These are phyloP conservation scores for Rhodotorula kratochvilovae DNA, from an alignment of 768 basidiomycete species.

Conservation along the genomic window DNA sequence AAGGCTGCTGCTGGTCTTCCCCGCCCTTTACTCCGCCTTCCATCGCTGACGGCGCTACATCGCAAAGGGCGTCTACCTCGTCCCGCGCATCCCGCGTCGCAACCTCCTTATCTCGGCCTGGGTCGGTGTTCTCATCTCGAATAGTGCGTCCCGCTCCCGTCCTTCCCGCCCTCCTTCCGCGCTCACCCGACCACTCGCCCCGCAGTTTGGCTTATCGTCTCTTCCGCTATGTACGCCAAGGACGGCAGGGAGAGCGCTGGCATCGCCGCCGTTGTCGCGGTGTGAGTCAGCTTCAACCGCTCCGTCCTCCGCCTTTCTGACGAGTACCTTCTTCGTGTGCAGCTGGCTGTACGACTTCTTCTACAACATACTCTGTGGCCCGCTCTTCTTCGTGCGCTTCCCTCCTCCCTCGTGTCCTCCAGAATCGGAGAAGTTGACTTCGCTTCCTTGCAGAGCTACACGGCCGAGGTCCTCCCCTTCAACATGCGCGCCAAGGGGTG, in stretches of 20 bases:
- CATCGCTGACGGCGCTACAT: no score
- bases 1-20: no score
- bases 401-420: no score
- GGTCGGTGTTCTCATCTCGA: constrained; percentile 39
- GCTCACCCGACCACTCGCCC: no score
- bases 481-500: constrained; percentile 30
- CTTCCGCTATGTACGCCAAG: constrained; percentile 41
- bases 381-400: constrained; percentile 26
- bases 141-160: not conserved
- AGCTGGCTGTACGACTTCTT: constrained; percentile 34
- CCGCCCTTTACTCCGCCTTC: no score
- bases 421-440: not conserved
- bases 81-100: constrained; percentile 44
- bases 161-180: not conserved
- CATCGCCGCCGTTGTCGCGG: constrained; percentile 43
- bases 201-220: constrained; percentile 34
- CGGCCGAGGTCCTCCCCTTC: constrained; percentile 31
- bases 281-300: constrained; percentile 20
- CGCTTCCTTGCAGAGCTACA: constrained; percentile 21
- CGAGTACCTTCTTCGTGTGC: no score
- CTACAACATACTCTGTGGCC: constrained; percentile 29
- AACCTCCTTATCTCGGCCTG: constrained; percentile 39
- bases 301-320: not conserved
- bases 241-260: constrained; percentile 36
- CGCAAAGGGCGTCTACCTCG: constrained; percentile 39